phyloP scores from a whole-genome alignment of 129 eudicot species.

The Tanacetum coccineum region DNA sequence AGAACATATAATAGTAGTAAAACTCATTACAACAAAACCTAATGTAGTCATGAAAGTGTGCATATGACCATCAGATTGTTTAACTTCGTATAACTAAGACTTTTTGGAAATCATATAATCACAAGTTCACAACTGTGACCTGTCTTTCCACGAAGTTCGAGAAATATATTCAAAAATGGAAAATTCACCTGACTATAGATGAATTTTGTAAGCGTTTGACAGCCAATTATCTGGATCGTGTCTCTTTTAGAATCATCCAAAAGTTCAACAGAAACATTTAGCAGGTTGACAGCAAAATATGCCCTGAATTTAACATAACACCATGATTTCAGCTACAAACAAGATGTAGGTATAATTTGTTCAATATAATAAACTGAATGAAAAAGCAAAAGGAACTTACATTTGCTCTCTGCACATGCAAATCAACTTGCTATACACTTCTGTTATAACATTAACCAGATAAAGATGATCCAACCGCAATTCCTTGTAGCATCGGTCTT shows the following conservation, averaged over 20 bases:
- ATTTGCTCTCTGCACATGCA: conserved; percentile 80
- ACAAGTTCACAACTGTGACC: not conserved
- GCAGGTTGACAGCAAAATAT: conserved; percentile 74
- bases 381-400: conserved; percentile 41
- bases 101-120: not conserved
- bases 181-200: conserved; percentile 74
- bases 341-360: not conserved
- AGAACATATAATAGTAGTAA: conserved; percentile 1
- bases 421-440: conserved; percentile 70
- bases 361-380: not conserved
- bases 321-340: conserved; percentile 7
- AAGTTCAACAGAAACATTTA: conserved; percentile 70
- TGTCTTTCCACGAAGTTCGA: not conserved
- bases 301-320: conserved; percentile 50
- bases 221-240: conserved; percentile 64
- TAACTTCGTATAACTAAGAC: not conserved
- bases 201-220: conserved; percentile 73
- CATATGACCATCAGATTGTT: not conserved
- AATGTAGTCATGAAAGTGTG: not conserved
- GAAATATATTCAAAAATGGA: not conserved
- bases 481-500: conserved; percentile 94
- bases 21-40: not conserved
- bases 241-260: conserved; percentile 75
- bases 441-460: conserved; percentile 52
- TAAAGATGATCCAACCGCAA: conserved; percentile 62